Percentiles rank a stretch among this genome's conserved stretches.
phyloP scores from a whole-genome alignment of 495 filamentous ascomycete genomes.

The Mytilinidion resinicola region DNA sequence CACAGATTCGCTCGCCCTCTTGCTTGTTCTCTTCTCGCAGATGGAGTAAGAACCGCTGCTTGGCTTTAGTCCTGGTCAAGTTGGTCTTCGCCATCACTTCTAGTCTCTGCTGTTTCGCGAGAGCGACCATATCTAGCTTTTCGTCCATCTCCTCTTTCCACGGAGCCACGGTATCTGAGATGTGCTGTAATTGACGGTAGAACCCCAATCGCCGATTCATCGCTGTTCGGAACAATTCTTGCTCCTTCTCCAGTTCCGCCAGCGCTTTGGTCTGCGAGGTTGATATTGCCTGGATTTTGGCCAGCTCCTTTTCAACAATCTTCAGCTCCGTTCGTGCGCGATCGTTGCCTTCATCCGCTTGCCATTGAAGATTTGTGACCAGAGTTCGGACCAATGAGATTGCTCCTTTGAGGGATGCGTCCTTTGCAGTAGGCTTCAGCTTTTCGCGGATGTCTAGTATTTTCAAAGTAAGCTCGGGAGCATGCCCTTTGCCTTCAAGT shows the following conservation, averaged over 20 bases:
- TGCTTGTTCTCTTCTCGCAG: constrained; percentile 51
- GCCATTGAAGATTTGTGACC: constrained; percentile 54
- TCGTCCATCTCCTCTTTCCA: constrained; percentile 55
- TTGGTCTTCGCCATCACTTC: constrained; percentile 49
- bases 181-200: constrained; percentile 78
- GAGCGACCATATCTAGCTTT: constrained; percentile 37
- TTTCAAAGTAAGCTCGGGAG: constrained; percentile 60
- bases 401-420: constrained; percentile 61
- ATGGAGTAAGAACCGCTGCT: constrained; percentile 64
- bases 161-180: constrained; percentile 78
- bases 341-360: constrained; percentile 52
- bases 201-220: constrained; percentile 81
- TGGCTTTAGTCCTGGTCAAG: constrained; percentile 57
- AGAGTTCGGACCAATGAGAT: constrained; percentile 63
- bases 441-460: constrained; percentile 51
- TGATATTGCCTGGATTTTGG: constrained; percentile 53
- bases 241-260: constrained; percentile 57
- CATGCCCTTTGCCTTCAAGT: constrained; percentile 54
- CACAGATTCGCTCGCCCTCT: constrained; percentile 56
- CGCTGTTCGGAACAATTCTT: constrained; percentile 65
- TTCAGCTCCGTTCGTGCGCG: constrained; percentile 59
- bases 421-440: constrained; percentile 50
- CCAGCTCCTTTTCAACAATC: constrained; percentile 52
- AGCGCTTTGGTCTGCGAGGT: constrained; percentile 59
- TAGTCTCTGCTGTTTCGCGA: constrained; percentile 29